These are phyloP conservation scores for Morella rubra DNA, from an alignment of 306 rosid species.

Conservation along the genomic window DNA sequence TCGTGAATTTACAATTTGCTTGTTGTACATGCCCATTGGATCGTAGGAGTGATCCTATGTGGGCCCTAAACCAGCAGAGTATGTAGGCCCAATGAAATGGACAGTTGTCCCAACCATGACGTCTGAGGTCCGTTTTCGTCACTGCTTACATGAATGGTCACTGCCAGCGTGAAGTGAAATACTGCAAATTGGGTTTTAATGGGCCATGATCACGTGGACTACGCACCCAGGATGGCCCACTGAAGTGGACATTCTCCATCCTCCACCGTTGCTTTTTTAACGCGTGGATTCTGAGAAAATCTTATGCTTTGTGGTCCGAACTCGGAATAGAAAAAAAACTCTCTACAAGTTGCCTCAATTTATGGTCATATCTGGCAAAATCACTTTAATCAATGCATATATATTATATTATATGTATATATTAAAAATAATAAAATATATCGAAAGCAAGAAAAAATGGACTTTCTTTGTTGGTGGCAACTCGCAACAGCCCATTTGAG, in stretches of 20 bases:
- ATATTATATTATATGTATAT: no score
- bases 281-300: conserved; percentile 1
- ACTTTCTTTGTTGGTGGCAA: no score
- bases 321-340: neutral
- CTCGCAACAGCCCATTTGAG: no score
- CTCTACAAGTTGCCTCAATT: neutral
- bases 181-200: conserved; percentile 3
- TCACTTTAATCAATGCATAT: no score
- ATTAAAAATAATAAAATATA: no score
- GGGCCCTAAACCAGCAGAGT: neutral
- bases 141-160: neutral
- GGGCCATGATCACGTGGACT: conserved; percentile 44
- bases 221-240: conserved; percentile 15
- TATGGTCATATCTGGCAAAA: neutral
- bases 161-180: neutral
- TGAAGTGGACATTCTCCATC: conserved; percentile 27
- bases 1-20: no score
- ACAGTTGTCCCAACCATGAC: neutral
- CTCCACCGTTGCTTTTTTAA: neutral
- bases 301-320: conserved; percentile 23
- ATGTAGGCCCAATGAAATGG: neutral
- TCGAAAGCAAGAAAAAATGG: no score
- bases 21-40: no score
- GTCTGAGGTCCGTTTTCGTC: neutral
- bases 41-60: neutral